A percentile compares a stretch with the other conserved stretches of the same genome.
phyloP scores from a whole-genome alignment of 2,329 filamentous ascomycete genomes.

The Catunica adiposa region DNA sequence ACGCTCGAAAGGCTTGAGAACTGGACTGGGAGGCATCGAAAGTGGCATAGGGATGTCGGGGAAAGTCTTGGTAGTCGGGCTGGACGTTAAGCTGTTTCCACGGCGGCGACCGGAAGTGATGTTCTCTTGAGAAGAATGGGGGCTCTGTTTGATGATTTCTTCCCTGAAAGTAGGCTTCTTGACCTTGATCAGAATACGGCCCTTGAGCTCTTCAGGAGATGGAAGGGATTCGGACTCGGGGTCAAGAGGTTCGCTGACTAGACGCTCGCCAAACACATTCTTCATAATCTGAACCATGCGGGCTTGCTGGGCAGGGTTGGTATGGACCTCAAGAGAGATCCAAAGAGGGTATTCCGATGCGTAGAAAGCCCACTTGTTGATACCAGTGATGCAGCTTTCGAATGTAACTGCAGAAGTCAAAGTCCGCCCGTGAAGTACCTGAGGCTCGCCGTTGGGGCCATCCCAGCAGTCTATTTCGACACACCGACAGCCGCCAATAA shows the following conservation, averaged over 20 bases:
- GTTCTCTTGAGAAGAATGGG: constrained; percentile 21
- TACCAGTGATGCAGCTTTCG: constrained; percentile 76
- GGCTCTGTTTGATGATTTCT: constrained; percentile 15
- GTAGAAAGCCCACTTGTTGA: constrained; percentile 86
- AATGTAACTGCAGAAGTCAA: constrained; percentile 82
- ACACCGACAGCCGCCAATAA: constrained; percentile 80
- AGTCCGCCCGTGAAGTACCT: constrained; percentile 81
- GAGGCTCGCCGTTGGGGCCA: constrained; percentile 68
- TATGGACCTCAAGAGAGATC: constrained; percentile 92
- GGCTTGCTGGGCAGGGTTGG: constrained; percentile 63
- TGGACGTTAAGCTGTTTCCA: constrained; percentile 55
- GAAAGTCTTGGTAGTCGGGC: constrained; percentile 36
- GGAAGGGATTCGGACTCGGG: constrained; percentile 54
- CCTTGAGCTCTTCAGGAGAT: constrained; percentile 68
- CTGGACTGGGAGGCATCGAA: constrained; percentile 37
- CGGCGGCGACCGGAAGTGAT: constrained; percentile 30
- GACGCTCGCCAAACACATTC: constrained; percentile 61
- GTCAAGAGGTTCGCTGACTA: constrained; percentile 62
- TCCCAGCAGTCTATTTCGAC: constrained; percentile 99
- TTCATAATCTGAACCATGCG: constrained; percentile 84
- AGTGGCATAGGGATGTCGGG: constrained; percentile 31
- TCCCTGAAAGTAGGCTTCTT: constrained; percentile 51
- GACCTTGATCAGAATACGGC: constrained; percentile 82
- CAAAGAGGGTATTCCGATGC: constrained; percentile 79
- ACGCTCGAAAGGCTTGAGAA: constrained; percentile 26